Conservation (phyloP, 345 rosid genomes). For the Pistacia integerrima region DNA sequence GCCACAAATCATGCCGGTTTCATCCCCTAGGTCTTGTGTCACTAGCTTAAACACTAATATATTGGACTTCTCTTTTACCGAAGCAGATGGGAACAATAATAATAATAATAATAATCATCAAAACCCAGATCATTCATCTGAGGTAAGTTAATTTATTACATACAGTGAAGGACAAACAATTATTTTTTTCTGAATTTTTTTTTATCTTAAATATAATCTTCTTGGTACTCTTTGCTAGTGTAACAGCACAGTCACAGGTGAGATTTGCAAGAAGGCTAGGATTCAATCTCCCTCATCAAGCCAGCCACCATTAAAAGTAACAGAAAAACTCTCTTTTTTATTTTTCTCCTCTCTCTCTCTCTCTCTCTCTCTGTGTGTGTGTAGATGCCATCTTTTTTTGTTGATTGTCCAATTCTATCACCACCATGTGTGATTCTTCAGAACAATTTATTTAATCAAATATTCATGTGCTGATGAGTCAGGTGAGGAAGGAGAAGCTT, state of each 20-base stretch:
- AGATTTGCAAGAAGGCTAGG: slow-evolving; percentile 53
- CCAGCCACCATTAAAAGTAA: slow-evolving; percentile 45
- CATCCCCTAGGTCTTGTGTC: slow-evolving; percentile 52
- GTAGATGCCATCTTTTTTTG: slow-evolving; percentile 12
- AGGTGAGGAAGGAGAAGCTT: slow-evolving; percentile 57
- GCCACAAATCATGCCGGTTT: slow-evolving; percentile 34
- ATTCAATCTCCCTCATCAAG: slow-evolving; percentile 39
- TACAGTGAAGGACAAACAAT: background rate
- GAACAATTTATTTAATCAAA: background rate
- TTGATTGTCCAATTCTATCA: slow-evolving; percentile 26
- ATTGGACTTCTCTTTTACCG: slow-evolving; percentile 44
- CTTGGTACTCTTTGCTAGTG: slow-evolving; percentile 28
- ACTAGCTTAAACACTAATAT: slow-evolving; percentile 37
- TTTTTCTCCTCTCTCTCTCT: background rate
- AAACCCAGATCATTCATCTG: slow-evolving; percentile 38
- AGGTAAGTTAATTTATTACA: slow-evolving; percentile 24
- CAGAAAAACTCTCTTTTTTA: too few species aligned
- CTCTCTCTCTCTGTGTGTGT: slow-evolving; percentile 9
- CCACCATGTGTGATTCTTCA: slow-evolving; percentile 25
- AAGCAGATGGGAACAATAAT: slow-evolving; percentile 17
- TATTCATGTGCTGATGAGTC: background rate
- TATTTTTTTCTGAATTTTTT: background rate
- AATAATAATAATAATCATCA: slow-evolving; percentile 21
- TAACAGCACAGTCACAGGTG: slow-evolving; percentile 43
- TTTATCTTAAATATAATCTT: too few species aligned